Evolutionary conservation across 2,329 filamentous ascomycete species (phyloP), one percentile per base, ranked within the genome.

Genomic region (Rhytidhysteron rufulum): DNA sequence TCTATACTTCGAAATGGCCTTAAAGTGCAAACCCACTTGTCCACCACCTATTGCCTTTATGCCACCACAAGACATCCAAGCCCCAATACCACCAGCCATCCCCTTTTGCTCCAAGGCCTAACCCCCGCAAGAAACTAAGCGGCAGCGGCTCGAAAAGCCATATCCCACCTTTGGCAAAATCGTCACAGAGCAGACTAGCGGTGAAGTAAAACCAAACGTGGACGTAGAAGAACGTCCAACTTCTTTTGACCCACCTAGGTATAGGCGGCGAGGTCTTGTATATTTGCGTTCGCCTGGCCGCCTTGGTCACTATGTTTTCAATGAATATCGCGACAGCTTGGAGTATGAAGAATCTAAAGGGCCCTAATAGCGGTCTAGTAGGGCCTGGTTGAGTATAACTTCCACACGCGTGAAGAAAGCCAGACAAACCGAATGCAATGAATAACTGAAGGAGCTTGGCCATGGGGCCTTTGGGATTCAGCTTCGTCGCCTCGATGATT

Each of bases 61-160:
- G 74, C 77, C 78, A 82, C 45, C 77, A 68, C 17, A 73, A 62
- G 22, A 70, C 59, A 47, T 21, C 19, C 19, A 8, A 11, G 18
- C 74, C 71, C 79, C 83, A 88, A 52, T 85, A 79, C 78, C 79
- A 86, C 73, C 79, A 83, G 1, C 73, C 67, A 53, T 86, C 81
- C 0, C 75, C 78, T 15, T 72, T 63, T 1, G 69, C 67, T 0
- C 84, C 85, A 24, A 83, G 69, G 0, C 85, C 83, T 13, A 90
- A 24, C 2, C 75, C 78, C 19, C 88, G 73, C n/a, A 89, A 57
- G 1, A 76, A 57, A 39, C 87, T 94, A 7, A 91, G 49, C 0
- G 89, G 88, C n/a, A 95, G 66, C 0, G 88, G 88, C 63, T 96
- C 88, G 45, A 81, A 80, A 11, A 94, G 64, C 86, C 86, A 95